Conservation (phyloP, 768 basidiomycete species). For the Rhodotorula taiwanensis region DNA sequence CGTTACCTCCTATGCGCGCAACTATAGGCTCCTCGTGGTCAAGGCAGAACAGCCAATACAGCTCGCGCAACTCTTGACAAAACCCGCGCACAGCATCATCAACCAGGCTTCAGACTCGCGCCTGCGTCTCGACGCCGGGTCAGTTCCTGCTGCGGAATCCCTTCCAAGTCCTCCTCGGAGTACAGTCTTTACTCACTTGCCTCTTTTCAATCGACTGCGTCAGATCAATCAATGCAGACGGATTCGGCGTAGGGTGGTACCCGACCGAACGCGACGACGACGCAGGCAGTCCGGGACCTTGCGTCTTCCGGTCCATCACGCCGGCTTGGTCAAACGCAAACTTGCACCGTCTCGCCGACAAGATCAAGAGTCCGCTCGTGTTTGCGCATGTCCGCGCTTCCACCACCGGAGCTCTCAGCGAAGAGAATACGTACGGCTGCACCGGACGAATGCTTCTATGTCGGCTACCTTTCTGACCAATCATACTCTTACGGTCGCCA, state of each 20-base stretch:
- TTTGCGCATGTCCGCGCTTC: conserved; percentile 54
- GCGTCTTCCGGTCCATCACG: conserved; percentile 63
- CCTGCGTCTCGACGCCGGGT: conserved; percentile 52
- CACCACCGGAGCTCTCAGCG: conserved; percentile 73
- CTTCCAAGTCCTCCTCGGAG: conserved; percentile 41
- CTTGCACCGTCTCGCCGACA: conserved; percentile 85
- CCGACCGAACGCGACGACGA: conserved; percentile 6
- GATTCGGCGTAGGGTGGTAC: conserved; percentile 90
- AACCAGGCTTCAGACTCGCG: conserved; percentile 95
- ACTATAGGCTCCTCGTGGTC: conserved; percentile 55
- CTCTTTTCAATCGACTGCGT: not conserved
- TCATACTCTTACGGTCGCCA: not conserved
- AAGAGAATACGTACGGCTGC: conserved; percentile 63
- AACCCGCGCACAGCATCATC: conserved; percentile 91
- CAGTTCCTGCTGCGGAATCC: conserved; percentile 9
- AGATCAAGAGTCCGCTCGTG: conserved; percentile 90
- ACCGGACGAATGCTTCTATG: not conserved
- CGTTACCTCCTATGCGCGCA: too few species aligned
- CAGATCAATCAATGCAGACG: conserved; percentile 52
- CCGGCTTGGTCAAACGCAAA: conserved; percentile 97
- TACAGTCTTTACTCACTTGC: conserved; percentile 2
- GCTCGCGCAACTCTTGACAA: conserved; percentile 84
- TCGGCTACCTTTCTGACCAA: not conserved
- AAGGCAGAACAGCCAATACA: conserved; percentile 91
- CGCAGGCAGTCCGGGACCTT: conserved; percentile 48